A percentile compares a stretch with the other conserved stretches of the same genome.
Conservation (phyloP, 139 green algal species). For the Chlorella sp. region DNA sequence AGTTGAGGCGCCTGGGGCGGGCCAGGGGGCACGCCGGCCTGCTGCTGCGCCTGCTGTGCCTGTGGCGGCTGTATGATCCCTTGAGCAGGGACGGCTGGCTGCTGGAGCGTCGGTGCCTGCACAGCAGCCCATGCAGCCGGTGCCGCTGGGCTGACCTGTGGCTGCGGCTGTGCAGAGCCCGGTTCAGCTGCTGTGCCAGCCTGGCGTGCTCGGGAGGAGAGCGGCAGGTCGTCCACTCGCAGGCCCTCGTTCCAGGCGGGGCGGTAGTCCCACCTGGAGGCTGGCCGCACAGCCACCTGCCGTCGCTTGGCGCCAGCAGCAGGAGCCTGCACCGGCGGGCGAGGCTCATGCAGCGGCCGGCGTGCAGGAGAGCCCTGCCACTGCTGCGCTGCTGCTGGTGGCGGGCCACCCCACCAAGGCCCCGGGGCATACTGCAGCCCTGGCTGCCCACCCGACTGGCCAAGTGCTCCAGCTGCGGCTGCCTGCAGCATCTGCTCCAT, state of each 20-base stretch:
- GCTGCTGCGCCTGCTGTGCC: too few relatives aligned
- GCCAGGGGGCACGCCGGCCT: too few relatives aligned
- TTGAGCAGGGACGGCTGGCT: too few relatives aligned
- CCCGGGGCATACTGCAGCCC: not conserved
- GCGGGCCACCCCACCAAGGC: too few relatives aligned
- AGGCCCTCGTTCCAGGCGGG: conserved; percentile 10
- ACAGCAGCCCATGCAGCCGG: too few relatives aligned
- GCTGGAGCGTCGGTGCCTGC: too few relatives aligned
- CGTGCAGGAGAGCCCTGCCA: not conserved
- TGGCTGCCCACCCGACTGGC: not conserved
- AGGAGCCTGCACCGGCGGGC: not conserved
- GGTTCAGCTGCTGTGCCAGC: too few relatives aligned
- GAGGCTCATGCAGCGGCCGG: conserved; percentile 19
- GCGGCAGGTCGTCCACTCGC: conserved; percentile 21
- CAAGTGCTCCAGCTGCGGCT: not conserved
- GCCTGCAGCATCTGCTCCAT: not conserved
- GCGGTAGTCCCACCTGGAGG: conserved; percentile 13
- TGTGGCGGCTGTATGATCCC: too few relatives aligned
- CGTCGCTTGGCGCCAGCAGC: conserved; percentile 5
- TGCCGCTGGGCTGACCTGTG: too few relatives aligned
- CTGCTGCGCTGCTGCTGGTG: not conserved
- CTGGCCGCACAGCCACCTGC: not conserved
- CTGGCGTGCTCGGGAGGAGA: not conserved
- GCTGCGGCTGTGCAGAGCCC: not conserved
- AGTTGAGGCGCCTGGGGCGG: too few relatives aligned